A percentile compares a stretch with the other conserved stretches of the same genome.
These are phyloP conservation scores for Beauveria bassiana DNA, from an alignment of 2,329 filamentous ascomycete genomes.

Conservation along the genomic window DNA sequence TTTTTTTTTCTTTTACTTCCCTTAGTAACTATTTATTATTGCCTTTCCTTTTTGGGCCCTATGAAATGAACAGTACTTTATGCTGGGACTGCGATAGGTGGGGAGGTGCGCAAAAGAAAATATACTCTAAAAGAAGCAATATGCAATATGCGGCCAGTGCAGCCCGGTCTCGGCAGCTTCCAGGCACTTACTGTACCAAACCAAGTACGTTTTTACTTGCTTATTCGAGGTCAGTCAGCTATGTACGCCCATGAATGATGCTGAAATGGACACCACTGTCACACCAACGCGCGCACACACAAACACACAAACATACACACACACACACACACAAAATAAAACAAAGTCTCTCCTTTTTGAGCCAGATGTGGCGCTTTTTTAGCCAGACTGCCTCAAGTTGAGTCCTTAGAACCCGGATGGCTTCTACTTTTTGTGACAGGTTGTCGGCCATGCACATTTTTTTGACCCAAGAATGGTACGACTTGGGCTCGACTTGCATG, in stretches of 20 bases:
- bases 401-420: constrained; percentile 2
- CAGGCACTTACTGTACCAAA: too few relatives aligned
- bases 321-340: too few relatives aligned
- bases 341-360: too few relatives aligned
- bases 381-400: neutral
- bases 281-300: neutral
- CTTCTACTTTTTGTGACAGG: neutral
- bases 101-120: neutral
- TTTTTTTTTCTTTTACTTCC: neutral
- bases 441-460: neutral
- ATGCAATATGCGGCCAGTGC: neutral
- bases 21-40: neutral
- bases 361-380: neutral
- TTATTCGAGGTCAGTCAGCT: too few relatives aligned
- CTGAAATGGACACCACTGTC: neutral
- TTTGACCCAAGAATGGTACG: neutral
- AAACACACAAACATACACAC: too few relatives aligned
- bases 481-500: neutral
- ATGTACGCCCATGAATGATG: neutral
- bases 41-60: neutral
- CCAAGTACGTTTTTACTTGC: too few relatives aligned
- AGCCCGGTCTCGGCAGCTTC: neutral
- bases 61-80: too few relatives aligned
- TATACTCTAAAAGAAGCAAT: neutral
- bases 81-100: neutral